Evolutionary conservation across 2,329 filamentous ascomycete genomes (phyloP).

Genomic region (Pseudopyricularia cyperi): DNA sequence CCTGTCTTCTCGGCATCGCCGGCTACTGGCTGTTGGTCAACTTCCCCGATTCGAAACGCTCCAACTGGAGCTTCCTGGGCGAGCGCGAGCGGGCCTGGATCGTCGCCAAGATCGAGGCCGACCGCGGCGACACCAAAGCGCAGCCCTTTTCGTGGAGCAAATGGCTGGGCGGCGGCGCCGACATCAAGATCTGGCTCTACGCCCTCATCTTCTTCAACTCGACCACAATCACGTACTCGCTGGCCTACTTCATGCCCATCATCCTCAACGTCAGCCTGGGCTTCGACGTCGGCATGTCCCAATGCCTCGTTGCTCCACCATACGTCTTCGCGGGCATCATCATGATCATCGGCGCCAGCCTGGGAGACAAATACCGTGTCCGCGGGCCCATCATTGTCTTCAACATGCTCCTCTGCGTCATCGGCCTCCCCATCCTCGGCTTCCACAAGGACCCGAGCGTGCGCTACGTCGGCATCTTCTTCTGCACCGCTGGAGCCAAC

Average conservation of each 20-base stretch:
- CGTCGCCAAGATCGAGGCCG: constrained; percentile 38
- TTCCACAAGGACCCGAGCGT: constrained; percentile 42
- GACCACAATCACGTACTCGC: constrained; percentile 60
- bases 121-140: constrained; percentile 42
- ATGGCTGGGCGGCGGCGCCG: constrained; percentile 32
- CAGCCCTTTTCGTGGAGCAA: constrained; percentile 35
- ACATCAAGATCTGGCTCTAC: constrained; percentile 51
- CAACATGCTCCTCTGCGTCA: constrained; percentile 52
- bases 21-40: constrained; percentile 49
- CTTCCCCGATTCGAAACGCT: constrained; percentile 45
- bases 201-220: constrained; percentile 49
- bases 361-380: constrained; percentile 52
- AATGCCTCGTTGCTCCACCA: constrained; percentile 60
- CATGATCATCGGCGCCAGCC: constrained; percentile 46
- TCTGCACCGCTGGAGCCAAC: constrained; percentile 65
- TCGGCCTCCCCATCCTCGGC: constrained; percentile 62
- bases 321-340: constrained; percentile 52
- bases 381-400: constrained; percentile 53
- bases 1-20: constrained; percentile 33
- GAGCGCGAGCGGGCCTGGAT: constrained; percentile 38
- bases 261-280: constrained; percentile 52
- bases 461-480: constrained; percentile 63
- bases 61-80: constrained; percentile 38
- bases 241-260: constrained; percentile 69
- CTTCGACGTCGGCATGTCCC: constrained; percentile 48